Evolutionary conservation across 2,329 filamentous ascomycete species (phyloP).

Genomic region (Xylariaceae sp.): DNA sequence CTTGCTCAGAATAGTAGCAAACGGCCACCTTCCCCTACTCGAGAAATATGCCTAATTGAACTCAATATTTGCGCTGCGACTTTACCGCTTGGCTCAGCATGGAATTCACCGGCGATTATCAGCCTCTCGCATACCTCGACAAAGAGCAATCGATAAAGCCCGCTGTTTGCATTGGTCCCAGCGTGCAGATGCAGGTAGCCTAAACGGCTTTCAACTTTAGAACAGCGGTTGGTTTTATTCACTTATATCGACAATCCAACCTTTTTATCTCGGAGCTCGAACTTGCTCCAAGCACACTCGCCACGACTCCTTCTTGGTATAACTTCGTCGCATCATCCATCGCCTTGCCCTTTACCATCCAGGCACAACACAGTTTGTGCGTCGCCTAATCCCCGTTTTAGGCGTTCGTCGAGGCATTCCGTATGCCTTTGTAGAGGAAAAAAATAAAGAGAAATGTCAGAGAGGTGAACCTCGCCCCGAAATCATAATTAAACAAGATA

Average conservation of each 20-base stretch:
- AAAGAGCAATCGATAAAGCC: no score
- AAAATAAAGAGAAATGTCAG: constrained; percentile 27
- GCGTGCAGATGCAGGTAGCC: neutral
- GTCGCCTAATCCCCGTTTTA: constrained; percentile 17
- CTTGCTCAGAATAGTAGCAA: no score
- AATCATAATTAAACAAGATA: constrained; percentile 52
- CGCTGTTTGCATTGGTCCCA: no score
- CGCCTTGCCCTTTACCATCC: constrained; percentile 13
- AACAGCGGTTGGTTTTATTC: constrained; percentile 21
- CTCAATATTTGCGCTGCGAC: no score
- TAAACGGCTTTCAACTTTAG: constrained; percentile 11
- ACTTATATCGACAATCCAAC: constrained; percentile 22
- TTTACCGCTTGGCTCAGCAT: no score
- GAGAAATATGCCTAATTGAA: no score
- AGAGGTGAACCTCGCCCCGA: constrained; percentile 28
- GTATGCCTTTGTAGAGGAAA: constrained; percentile 21
- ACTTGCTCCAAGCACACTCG: constrained; percentile 9
- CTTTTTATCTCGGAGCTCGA: constrained; percentile 8
- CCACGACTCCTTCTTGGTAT: constrained; percentile 17
- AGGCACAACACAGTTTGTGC: constrained; percentile 13
- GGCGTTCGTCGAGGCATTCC: constrained; percentile 23
- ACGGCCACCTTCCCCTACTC: no score
- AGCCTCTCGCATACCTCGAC: no score
- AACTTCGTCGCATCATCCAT: constrained; percentile 22
- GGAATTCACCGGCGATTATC: no score